These are phyloP conservation scores for Nemania sp. DNA, from an alignment of 2,329 filamentous ascomycete species.

Conservation along the genomic window DNA sequence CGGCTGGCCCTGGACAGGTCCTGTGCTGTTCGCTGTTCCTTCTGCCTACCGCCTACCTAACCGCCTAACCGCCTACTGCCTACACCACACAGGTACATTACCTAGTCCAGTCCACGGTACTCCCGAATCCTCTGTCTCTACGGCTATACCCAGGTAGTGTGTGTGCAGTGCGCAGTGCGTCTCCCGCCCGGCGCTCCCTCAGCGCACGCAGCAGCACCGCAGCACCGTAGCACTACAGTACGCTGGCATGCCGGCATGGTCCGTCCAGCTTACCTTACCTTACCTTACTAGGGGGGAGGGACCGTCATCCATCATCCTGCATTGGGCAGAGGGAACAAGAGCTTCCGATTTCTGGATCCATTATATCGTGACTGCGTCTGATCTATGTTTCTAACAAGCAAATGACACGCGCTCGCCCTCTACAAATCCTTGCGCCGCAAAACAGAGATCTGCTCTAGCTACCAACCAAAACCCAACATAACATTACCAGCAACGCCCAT, in stretches of 20 bases:
- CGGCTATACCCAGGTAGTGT: constrained; percentile 13
- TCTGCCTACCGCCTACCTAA: background rate
- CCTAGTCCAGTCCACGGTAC: background rate
- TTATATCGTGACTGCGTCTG: constrained; percentile 32
- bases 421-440: constrained; percentile 34
- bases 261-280: constrained; percentile 26
- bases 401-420: constrained; percentile 28
- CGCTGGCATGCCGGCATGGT: constrained; percentile 30
- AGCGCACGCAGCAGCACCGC: constrained; percentile 1
- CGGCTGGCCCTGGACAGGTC: constrained; percentile 31
- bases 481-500: constrained; percentile 19
- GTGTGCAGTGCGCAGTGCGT: constrained; percentile 22
- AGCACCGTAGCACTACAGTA: constrained; percentile 21
- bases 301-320: constrained; percentile 43
- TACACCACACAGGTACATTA: background rate
- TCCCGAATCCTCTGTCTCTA: constrained; percentile 19
- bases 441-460: constrained; percentile 43
- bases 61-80: no score
- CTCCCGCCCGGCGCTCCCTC: constrained; percentile 30
- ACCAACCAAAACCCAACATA: constrained; percentile 20
- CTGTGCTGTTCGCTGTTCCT: constrained; percentile 4
- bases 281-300: constrained; percentile 32
- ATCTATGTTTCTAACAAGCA: constrained; percentile 32
- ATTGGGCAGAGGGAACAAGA: constrained; percentile 46
- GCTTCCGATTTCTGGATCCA: constrained; percentile 44